Base-by-base conservation (phyloP, 140 eudicot species). In the Stevia rebaudiana region DNA sequence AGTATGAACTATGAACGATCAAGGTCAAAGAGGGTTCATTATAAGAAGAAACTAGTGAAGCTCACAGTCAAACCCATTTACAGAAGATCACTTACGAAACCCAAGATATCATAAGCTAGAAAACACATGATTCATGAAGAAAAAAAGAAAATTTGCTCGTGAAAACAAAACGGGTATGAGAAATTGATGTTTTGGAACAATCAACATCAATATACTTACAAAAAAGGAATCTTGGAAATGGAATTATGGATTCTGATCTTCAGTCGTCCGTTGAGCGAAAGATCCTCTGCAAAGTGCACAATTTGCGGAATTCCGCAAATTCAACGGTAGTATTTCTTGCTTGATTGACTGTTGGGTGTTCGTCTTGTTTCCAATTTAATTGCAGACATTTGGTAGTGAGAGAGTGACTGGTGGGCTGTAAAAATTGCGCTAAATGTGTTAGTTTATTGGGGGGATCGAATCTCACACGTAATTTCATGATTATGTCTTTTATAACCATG, bases 381-480 rank as follows among this genome's bases (percentile, higher is more conserved):
- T 70, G 67, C 53, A 47, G 75, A 60, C 67, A 74, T 63, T 65
- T 65, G 73, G 79, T 77, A n/a, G 55, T 71, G 75, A 71, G 82
- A 78, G 71, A 30, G 73, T 55, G 90, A 83, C 89, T 59, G 39
- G 33, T 68, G 75, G 74, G 68, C 81, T 75, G 86, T 78, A 64
- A 80, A 84, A 66, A 70, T 51, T 67, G 16, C 60, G 68, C 62
- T 68, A 60, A 68, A 68, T 68, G 28, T 74, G 79, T 74, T 73
- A 15, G 73, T 56, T 74, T 55, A 74, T 74, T 74, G 69, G 57
- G 50, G 43, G 70, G 21, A 36, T 40, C 15, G 61, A 44, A 56
- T 65, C 67, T 55, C 61, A n/a, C 56, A 46, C 72, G 44, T 55
- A 57, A 65, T 73, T n/a, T n/a, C n/a, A n/a, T n/a, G n/a, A n/a